Base-by-base conservation (phyloP, 306 rosid species). In the Aeschynomene evenia region DNA sequence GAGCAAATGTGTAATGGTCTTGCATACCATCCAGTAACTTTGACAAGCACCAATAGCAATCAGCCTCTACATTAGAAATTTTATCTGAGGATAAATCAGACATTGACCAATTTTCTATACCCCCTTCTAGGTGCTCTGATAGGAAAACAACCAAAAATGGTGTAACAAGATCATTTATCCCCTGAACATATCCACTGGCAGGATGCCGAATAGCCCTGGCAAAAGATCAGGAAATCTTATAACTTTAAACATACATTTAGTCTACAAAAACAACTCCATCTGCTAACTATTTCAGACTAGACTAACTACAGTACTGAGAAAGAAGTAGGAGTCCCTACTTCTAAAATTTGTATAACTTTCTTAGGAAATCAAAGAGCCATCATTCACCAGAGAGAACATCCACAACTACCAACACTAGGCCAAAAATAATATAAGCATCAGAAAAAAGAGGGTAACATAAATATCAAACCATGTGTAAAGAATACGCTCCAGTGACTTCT, bases 151-250 rank as follows among this genome's bases (percentile, higher is more conserved):
- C 90, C 58, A 93, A 74, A 86, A 93, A 93, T 9, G 98, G 98
- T 14, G 98, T 90, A 53, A 73, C 97, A 53, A 93, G 96, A 78
- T 93, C 98, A 76, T 93, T 93, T 90, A 93, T 93, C 77, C 98
- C 98, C 88, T 90, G 98, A 71, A 93, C 98, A 64, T 93, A 93
- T 77, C 98, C 98, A 81, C 98, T 93, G 60, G 98, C 98, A 61
- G 98, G 98, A 85, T 93, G 98, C 63, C 96, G 96, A 75, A 93
- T 93, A 46, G 98, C 96, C 98, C 98, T 93, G 83, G 62, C 69
- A 81, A 51, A 55, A 77, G 18, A 77, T 45, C 48, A 75, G 53
- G 52, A 73, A 75, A 78, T 20, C 72, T 36, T 45, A 66, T 4
- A 56, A 20, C 56, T 10, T 18, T 23, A 66, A 54, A 19, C 48